A percentile compares a stretch with the other conserved stretches of the same genome.
phyloP scores from a whole-genome alignment of 371 early-diverging fungal genomes.

The Rozella allomycis region DNA sequence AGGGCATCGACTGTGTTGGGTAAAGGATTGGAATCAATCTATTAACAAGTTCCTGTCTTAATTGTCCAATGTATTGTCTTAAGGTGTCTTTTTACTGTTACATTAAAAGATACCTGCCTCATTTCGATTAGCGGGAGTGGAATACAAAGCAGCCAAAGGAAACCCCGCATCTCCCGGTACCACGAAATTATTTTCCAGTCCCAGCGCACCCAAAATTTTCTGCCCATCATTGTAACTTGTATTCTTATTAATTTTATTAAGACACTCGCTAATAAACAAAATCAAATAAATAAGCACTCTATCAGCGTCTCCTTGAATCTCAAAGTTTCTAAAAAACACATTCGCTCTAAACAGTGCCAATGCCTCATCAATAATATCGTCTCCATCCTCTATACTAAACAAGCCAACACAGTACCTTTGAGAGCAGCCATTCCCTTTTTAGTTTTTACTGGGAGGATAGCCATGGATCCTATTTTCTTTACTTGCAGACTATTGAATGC shows the following conservation, averaged over 20 bases:
- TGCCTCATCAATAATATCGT: slow-evolving; percentile 85
- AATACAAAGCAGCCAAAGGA: slow-evolving; percentile 70
- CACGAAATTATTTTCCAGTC: slow-evolving; percentile 52
- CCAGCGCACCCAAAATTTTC: slow-evolving; percentile 52
- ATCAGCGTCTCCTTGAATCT: slow-evolving; percentile 80
- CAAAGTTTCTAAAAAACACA: slow-evolving; percentile 90
- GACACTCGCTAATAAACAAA: slow-evolving; percentile 71
- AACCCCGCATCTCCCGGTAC: slow-evolving; percentile 81
- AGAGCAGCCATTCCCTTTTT: slow-evolving; percentile 57
- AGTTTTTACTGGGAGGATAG: slow-evolving; percentile 66
- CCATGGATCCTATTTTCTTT: slow-evolving; percentile 60
- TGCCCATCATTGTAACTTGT: slow-evolving; percentile 41
- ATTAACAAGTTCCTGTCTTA: slow-evolving; percentile 62
- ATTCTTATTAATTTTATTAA: slow-evolving; percentile 40
- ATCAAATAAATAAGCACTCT: slow-evolving; percentile 79
- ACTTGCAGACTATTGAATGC: slow-evolving; percentile 43
- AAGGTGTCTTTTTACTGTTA: slow-evolving; percentile 34
- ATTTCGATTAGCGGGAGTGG: slow-evolving; percentile 39
- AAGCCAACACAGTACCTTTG: not conserved
- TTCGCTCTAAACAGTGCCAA: slow-evolving; percentile 80
- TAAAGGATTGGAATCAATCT: slow-evolving; percentile 56
- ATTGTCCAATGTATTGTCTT: slow-evolving; percentile 62
- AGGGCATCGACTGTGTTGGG: slow-evolving; percentile 45
- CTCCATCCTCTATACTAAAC: slow-evolving; percentile 26
- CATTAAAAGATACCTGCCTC: slow-evolving; percentile 40